A percentile compares a stretch with the other conserved stretches of the same genome.
phyloP scores from a whole-genome alignment of 345 rosid species.

The Eutrema heterophyllum region DNA sequence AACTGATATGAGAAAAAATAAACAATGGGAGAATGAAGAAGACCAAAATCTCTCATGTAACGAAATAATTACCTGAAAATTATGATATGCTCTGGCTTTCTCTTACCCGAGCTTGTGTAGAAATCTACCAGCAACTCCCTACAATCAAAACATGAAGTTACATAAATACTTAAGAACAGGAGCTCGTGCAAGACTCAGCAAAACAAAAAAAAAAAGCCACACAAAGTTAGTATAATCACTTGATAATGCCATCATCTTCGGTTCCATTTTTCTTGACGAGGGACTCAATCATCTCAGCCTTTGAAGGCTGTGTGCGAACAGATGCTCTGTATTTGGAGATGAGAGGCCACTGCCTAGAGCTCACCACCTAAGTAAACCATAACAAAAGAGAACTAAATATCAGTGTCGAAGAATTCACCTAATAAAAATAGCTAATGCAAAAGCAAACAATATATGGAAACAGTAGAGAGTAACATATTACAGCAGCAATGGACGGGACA shows the following conservation, averaged over 20 bases:
- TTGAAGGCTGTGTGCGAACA: slow-evolving; percentile 83
- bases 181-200: background rate
- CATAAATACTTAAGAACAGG: background rate
- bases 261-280: slow-evolving; percentile 57
- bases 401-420: background rate
- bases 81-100: slow-evolving; percentile 83
- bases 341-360: slow-evolving; percentile 89
- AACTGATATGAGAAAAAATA: background rate
- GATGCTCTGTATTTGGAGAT: slow-evolving; percentile 81
- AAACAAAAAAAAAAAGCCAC: background rate
- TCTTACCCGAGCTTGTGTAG: slow-evolving; percentile 65
- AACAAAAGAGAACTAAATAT: background rate
- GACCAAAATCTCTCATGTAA: background rate
- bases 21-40: background rate
- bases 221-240: slow-evolving; percentile 28
- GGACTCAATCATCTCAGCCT: slow-evolving; percentile 86
- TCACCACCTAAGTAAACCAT: slow-evolving; percentile 45
- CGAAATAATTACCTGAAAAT: slow-evolving; percentile 62
- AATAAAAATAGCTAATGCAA: background rate
- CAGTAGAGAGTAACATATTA: slow-evolving; percentile 15
- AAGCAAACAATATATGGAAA: background rate
- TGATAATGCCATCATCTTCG: slow-evolving; percentile 71
- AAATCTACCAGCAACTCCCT: slow-evolving; percentile 86
- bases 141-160: slow-evolving; percentile 3
- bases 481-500: slow-evolving; percentile 67